Base-by-base conservation (phyloP, 1,284 basidiomycete species). In the Porogramme epimiltina region DNA sequence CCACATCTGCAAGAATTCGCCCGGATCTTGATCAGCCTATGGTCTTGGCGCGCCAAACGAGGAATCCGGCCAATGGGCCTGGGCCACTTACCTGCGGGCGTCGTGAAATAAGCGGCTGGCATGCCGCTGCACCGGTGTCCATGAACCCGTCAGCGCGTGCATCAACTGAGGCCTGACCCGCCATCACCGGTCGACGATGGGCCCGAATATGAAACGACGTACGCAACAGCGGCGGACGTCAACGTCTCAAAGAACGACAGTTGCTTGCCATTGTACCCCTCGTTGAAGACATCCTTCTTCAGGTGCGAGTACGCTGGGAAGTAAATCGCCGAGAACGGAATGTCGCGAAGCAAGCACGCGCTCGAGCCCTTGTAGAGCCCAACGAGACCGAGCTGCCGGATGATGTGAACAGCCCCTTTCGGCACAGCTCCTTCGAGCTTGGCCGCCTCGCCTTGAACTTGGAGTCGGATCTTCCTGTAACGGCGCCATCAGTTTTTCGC, bases 241-340 rank as follows among this genome's bases (percentile, higher is more conserved):
- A 99, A 78, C 47, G 95, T 92, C 77, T 99, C 95, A 43, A 93
- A 71, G 73, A 98, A 98, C 18, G 87, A 85, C 42, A 99, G 78
- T 63, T 91, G 87, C 74, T 98, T 98, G 61, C 94, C 95, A 61
- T 95, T 90, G 70, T 89, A 88, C n/a, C 96, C 96, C 69, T 98
- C 96, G 50, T 89, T 80, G 79, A 98, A 99, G 13, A 98, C 63
- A 71, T 99, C 96, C 72, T 86, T 92, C 81, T 98, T 94, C 67
- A 91, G 68, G 65, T 93, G 91, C 47, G 80, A 82, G 70, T 95
- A 95, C 36, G 88, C 80, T 18, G 90, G 81, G 73, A 90, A 91
- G 65, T 90, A 90, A 60, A 91, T 85, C 13, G 89, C 87, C 31
- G 89, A 91, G 75, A 99, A 99, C 3, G 96, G 96, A 57, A 98